Evolutionary conservation across 2,329 filamentous ascomycete species (phyloP).

Genomic region (Exserohilum rostratum): DNA sequence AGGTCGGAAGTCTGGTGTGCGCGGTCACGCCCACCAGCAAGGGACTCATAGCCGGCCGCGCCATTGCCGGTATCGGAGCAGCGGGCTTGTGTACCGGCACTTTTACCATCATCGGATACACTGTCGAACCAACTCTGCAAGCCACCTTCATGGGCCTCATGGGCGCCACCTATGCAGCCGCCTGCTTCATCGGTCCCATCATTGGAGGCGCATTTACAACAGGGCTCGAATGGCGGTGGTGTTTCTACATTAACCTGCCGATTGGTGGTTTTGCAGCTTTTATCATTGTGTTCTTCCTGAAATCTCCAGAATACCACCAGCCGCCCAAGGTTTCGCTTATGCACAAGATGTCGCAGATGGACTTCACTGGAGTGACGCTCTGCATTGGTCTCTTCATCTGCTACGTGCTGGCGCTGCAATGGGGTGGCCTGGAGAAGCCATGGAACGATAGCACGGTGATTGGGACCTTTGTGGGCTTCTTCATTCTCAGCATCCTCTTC

Average conservation of each 20-base stretch:
- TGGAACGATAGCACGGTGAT: too few species aligned
- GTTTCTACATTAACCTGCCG: not conserved
- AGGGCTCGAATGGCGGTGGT: not conserved
- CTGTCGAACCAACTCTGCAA: not conserved
- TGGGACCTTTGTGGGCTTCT: too few species aligned
- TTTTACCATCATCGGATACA: not conserved
- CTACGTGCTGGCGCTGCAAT: not conserved
- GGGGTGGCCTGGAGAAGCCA: too few species aligned
- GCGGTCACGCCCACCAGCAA: not conserved
- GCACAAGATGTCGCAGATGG: not conserved
- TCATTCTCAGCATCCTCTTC: too few species aligned
- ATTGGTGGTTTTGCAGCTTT: not conserved
- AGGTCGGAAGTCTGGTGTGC: not conserved
- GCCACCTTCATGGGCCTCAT: not conserved
- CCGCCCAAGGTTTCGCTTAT: not conserved
- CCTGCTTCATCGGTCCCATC: not conserved
- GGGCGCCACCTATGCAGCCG: not conserved
- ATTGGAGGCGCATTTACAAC: not conserved
- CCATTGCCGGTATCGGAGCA: not conserved
- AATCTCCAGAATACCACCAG: not conserved
- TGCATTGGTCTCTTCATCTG: not conserved
- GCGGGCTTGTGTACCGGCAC: not conserved
- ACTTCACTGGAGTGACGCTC: not conserved
- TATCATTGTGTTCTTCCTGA: not conserved
- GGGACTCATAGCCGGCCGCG: not conserved